phyloP scores from a whole-genome alignment of 768 basidiomycete genomes.

The Serendipita sp. region DNA sequence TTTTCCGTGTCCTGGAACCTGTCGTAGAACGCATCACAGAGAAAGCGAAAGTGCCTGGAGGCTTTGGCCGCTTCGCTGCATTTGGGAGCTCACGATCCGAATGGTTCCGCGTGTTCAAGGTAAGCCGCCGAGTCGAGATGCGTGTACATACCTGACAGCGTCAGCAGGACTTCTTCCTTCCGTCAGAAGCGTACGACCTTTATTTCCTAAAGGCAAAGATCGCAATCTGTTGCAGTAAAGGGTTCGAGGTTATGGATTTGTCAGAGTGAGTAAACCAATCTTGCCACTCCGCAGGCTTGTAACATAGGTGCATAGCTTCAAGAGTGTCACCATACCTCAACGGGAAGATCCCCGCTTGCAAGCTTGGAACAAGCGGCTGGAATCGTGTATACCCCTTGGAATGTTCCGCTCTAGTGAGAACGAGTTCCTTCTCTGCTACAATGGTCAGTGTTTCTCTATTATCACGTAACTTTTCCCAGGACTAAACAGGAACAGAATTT shows the following conservation, averaged over 20 bases:
- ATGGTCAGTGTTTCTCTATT: conserved; percentile 35
- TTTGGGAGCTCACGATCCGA: conserved; percentile 71
- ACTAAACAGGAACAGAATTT: conserved; percentile 39
- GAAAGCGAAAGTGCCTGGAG: conserved; percentile 50
- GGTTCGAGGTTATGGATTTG: conserved; percentile 96
- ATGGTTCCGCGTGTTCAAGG: conserved; percentile 88
- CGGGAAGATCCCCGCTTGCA: conserved; percentile 53
- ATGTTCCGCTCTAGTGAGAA: conserved; percentile 82
- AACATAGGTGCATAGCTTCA: conserved; percentile 37
- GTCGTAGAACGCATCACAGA: conserved; percentile 82
- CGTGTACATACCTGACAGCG: background rate
- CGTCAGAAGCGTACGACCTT: conserved; percentile 78
- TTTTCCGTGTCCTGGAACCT: conserved; percentile 95
- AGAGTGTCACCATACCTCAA: conserved; percentile 78
- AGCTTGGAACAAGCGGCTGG: conserved; percentile 63
- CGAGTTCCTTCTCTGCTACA: conserved; percentile 80
- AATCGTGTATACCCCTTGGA: conserved; percentile 66
- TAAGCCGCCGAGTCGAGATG: conserved; percentile 15
- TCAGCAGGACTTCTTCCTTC: conserved; percentile 69
- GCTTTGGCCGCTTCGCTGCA: conserved; percentile 57
- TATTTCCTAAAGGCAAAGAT: conserved; percentile 90
- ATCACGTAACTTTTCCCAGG: background rate
- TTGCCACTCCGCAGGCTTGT: background rate
- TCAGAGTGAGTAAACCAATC: conserved; percentile 47
- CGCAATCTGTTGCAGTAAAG: conserved; percentile 82